Percentiles rank a stretch among this genome's conserved stretches.
Evolutionary conservation across 2,329 filamentous ascomycete genomes (phyloP).

Genomic region (Rutstroemia sydowiana): DNA sequence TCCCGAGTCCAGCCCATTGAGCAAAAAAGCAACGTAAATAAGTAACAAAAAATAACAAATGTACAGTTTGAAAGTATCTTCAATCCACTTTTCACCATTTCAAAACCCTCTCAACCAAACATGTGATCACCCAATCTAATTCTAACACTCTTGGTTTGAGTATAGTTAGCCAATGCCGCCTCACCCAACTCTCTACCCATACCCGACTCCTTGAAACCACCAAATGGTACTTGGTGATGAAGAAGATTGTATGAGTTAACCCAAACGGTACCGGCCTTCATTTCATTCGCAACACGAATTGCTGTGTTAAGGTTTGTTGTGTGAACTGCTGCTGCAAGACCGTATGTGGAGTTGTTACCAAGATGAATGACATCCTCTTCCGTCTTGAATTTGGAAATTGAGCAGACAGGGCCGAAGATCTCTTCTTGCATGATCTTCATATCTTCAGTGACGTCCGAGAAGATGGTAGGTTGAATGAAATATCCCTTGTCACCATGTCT

Average conservation of each 20-base stretch:
- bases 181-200: conserved; percentile 45
- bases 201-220: conserved; percentile 52
- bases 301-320: conserved; percentile 44
- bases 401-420: conserved; percentile 53
- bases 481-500: conserved; percentile 51
- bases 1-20: too few relatives aligned
- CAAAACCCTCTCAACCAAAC: too few relatives aligned
- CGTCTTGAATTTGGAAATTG: conserved; percentile 43
- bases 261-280: conserved; percentile 48
- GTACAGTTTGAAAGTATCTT: too few relatives aligned
- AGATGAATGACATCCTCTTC: conserved; percentile 47
- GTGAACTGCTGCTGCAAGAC: conserved; percentile 48
- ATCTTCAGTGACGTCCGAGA: conserved; percentile 43
- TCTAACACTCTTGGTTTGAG: conserved; percentile 34
- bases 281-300: conserved; percentile 39
- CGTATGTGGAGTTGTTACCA: conserved; percentile 50
- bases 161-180: conserved; percentile 38
- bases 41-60: too few relatives aligned
- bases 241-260: conserved; percentile 36
- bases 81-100: too few relatives aligned
- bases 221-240: conserved; percentile 44
- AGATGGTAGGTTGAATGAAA: conserved; percentile 52
- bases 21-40: too few relatives aligned
- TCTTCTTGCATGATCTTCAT: conserved; percentile 46
- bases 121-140: conserved; percentile 34